These are phyloP conservation scores for Pythium brachiatum DNA, from an alignment of 352 stramenopile genomes.

Conservation along the genomic window DNA sequence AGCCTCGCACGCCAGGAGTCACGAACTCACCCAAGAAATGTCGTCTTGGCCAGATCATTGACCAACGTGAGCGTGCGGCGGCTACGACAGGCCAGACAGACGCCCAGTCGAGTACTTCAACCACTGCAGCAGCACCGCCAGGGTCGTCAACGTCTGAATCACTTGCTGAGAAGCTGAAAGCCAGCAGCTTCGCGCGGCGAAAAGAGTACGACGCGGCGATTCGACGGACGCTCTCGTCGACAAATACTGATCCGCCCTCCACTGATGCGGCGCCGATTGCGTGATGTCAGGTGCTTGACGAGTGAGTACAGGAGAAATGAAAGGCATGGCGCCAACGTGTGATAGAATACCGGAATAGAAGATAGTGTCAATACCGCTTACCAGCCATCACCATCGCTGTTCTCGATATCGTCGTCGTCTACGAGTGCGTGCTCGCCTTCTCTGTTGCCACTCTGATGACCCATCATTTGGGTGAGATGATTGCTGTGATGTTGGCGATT, in stretches of 20 bases:
- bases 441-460: not conserved
- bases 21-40: constrained; percentile 59
- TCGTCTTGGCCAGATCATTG: constrained; percentile 46
- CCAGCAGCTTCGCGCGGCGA: constrained; percentile 65
- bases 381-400: constrained; percentile 45
- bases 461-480: not conserved
- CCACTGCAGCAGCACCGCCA: not conserved
- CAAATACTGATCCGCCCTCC: constrained; percentile 20
- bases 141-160: not conserved
- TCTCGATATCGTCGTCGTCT: constrained; percentile 72
- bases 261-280: constrained; percentile 5
- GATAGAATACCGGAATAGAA: not conserved
- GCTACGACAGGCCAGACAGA: constrained; percentile 8
- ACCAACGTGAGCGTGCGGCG: constrained; percentile 50
- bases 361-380: constrained; percentile 16
- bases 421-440: constrained; percentile 2
- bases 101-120: constrained; percentile 1
- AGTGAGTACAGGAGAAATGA: not conserved
- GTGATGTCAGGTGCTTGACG: not conserved
- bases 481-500: not conserved
- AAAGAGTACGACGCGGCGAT: constrained; percentile 73
- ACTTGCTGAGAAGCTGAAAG: constrained; percentile 51
- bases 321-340: not conserved
- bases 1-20: constrained; percentile 26
- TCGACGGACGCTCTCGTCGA: constrained; percentile 26